Percentiles rank a stretch among this genome's conserved stretches.
Conservation (phyloP, 768 basidiomycete species). For the Panus rudis region DNA sequence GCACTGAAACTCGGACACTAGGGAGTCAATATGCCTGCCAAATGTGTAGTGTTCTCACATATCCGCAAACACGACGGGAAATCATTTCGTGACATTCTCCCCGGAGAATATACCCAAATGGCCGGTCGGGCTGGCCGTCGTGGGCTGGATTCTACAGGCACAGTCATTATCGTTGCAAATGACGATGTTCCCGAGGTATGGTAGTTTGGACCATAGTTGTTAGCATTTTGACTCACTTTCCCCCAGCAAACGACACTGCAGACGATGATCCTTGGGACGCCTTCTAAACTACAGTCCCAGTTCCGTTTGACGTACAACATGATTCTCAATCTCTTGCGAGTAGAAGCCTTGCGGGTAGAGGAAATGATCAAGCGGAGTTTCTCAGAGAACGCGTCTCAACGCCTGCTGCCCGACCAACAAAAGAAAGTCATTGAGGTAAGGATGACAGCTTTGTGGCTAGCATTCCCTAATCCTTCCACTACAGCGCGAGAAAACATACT, state of each 20-base stretch:
- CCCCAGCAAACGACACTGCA: slow-evolving; percentile 65
- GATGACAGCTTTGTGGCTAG: slow-evolving; percentile 1
- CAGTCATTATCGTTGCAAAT: slow-evolving; percentile 83
- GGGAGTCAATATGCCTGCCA: slow-evolving; percentile 99
- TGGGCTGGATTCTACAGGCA: slow-evolving; percentile 91
- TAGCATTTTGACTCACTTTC: not conserved
- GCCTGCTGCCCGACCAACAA: slow-evolving; percentile 88
- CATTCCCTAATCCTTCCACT: not conserved
- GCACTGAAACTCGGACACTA: slow-evolving; percentile 24
- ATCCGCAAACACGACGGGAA: slow-evolving; percentile 95
- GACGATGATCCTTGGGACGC: slow-evolving; percentile 91
- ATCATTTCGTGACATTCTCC: slow-evolving; percentile 82
- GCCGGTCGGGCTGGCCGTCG: slow-evolving; percentile 96
- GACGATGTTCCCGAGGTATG: slow-evolving; percentile 81
- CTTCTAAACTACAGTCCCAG: slow-evolving; percentile 89
- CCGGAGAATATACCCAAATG: slow-evolving; percentile 98
- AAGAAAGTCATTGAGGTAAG: slow-evolving; percentile 76
- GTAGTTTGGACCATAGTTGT: not conserved
- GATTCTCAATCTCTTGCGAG: slow-evolving; percentile 94
- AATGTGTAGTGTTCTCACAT: slow-evolving; percentile 92
- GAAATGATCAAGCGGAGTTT: slow-evolving; percentile 99
- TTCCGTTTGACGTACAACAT: slow-evolving; percentile 99
- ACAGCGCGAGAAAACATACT: slow-evolving; percentile 68
- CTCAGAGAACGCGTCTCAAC: slow-evolving; percentile 94
- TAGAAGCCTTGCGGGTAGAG: slow-evolving; percentile 92